Evolutionary conservation across 2,329 filamentous ascomycete genomes (phyloP).

Genomic region (Tolypocladium sp.): DNA sequence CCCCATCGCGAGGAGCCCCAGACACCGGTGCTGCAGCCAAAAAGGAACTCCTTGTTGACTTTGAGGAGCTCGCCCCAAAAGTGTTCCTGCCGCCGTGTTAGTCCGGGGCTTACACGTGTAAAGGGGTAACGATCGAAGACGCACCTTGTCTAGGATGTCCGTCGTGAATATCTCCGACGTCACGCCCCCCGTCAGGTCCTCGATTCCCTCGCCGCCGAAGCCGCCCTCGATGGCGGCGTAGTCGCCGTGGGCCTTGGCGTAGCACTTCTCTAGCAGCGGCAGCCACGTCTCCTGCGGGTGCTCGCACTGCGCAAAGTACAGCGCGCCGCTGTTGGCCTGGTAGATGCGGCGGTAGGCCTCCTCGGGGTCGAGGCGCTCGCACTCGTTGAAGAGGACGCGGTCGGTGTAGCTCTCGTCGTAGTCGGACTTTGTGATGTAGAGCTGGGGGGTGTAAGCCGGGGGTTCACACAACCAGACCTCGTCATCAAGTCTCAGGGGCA

Average conservation of each 20-base stretch:
- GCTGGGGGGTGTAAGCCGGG: constrained; percentile 11
- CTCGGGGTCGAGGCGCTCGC: constrained; percentile 41
- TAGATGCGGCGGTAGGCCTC: constrained; percentile 59
- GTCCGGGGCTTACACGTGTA: background rate
- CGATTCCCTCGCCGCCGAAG: constrained; percentile 50
- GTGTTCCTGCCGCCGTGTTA: constrained; percentile 14
- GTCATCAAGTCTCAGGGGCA: background rate
- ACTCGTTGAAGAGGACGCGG: constrained; percentile 32
- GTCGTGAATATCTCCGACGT: constrained; percentile 57
- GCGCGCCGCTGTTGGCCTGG: constrained; percentile 63
- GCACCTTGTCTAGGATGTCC: constrained; percentile 64
- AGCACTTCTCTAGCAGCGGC: constrained; percentile 70
- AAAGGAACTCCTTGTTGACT: constrained; percentile 70
- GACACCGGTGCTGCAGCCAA: constrained; percentile 46
- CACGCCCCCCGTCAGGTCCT: constrained; percentile 56
- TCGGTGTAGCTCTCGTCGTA: constrained; percentile 50
- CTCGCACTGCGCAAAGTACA: constrained; percentile 70
- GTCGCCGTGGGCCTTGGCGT: constrained; percentile 74
- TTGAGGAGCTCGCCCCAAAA: constrained; percentile 76
- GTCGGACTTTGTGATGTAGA: constrained; percentile 46
- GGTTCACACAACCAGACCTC: background rate
- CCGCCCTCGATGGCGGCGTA: constrained; percentile 68
- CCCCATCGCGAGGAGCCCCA: constrained; percentile 17
- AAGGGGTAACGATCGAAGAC: constrained; percentile 8
- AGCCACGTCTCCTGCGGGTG: constrained; percentile 74